Evolutionary conservation across 129 eudicot species (phyloP), one percentile per base, ranked within the genome.

Genomic region (Lonicera japonica): DNA sequence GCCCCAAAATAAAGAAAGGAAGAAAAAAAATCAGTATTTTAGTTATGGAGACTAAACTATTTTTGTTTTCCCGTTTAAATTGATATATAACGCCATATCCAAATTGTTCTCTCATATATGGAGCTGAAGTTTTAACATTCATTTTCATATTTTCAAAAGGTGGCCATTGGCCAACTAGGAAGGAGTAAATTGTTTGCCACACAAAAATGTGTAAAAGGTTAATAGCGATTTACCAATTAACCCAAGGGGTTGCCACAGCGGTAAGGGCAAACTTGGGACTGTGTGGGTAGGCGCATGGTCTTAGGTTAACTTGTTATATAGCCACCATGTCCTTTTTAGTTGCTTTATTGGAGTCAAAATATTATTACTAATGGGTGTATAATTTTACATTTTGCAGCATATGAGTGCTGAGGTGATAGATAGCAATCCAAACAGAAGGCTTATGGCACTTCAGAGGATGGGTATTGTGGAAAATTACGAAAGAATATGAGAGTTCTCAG

Each of bases 371-470:
- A 56, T 48, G 63, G 5, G 36, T 15, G 63, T 11, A 21, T 15
- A 23, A 25, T 51, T 69, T 15, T 23, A 53, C 57, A 60, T 20
- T n/a, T 69, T 18, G 58, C 86, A 89, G 97, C 88, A 89, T 66
- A 86, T 89, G 97, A 89, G 97, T 61, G 91, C 95, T 14, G 97
- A 89, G 75, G 97, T 89, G 79, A 86, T 89, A 52, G 97, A 89
- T 70, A 90, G 95, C 79, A 90, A 90, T 65, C 97, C 97, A 43
- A 86, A 90, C 70, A 90, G 97, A 48, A 80, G 97, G 77, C 90
- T 90, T 43, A 90, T 90, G 97, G 97, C 97, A n/a, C 88, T 90
- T 72, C 95, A 90, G 63, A 82, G 97, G 77, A 90, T 90, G 97
- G 97, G 97, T 7, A 90, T 90, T 56, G 94, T 90, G 79, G 82